Percentiles rank a stretch among this genome's conserved stretches.
phyloP scores from a whole-genome alignment of 2,329 filamentous ascomycete genomes.

The Paecilomyces sp. region DNA sequence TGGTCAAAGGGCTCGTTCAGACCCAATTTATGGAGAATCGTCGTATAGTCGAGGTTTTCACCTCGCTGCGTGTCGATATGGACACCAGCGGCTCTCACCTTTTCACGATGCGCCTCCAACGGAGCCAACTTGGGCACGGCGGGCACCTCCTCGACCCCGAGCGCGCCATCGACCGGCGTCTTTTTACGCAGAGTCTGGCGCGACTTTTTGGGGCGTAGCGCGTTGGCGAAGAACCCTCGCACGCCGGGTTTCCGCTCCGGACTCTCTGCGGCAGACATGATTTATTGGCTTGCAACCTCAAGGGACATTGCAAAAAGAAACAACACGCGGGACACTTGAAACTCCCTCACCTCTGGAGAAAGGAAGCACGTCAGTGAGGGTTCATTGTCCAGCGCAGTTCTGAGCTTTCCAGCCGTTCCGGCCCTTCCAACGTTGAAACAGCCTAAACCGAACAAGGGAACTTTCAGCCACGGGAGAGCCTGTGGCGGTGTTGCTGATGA shows the following conservation, averaged over 20 bases:
- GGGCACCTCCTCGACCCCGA: slow-evolving; percentile 1
- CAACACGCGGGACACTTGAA: background rate
- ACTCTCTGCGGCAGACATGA: background rate
- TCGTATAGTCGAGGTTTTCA: slow-evolving; percentile 28
- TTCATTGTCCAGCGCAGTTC: background rate
- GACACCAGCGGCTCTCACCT: slow-evolving; percentile 21
- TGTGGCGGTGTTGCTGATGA: background rate
- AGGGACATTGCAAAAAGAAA: background rate
- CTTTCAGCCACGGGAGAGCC: background rate
- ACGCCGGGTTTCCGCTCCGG: background rate
- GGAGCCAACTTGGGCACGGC: slow-evolving; percentile 16
- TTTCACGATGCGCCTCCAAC: slow-evolving; percentile 25
- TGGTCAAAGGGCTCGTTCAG: slow-evolving; percentile 20
- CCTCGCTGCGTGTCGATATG: slow-evolving; percentile 28
- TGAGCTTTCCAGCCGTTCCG: background rate
- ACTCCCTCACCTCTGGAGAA: background rate
- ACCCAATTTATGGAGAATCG: slow-evolving; percentile 28
- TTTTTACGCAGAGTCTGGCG: slow-evolving; percentile 9
- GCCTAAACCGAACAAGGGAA: background rate
- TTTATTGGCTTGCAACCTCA: background rate
- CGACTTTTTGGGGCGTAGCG: slow-evolving; percentile 9
- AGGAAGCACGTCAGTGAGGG: background rate
- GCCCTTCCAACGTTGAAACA: background rate
- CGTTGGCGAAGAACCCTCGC: background rate
- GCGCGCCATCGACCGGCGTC: slow-evolving; percentile 1